A percentile compares a stretch with the other conserved stretches of the same genome.
Evolutionary conservation across 2,329 filamentous ascomycete genomes (phyloP).

Genomic region (Elsinoe perseae): DNA sequence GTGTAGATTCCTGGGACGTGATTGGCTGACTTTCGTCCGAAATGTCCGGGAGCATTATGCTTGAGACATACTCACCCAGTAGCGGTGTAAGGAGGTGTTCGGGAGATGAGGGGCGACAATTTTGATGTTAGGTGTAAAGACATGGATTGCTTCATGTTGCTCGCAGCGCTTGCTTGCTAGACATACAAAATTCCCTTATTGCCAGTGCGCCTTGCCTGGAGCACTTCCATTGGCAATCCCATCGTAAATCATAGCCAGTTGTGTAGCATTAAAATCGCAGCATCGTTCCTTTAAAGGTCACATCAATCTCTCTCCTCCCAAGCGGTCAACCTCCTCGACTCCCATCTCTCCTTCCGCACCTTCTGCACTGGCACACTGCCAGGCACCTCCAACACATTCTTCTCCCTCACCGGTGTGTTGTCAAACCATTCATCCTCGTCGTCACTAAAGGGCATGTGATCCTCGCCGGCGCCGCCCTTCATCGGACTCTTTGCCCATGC

Average conservation of each 20-base stretch:
- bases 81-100: no score
- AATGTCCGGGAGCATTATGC: not conserved
- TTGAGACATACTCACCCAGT: no score
- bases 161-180: not conserved
- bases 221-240: slow-evolving; percentile 1
- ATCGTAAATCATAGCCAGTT: not conserved
- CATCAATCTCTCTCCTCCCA: slow-evolving; percentile 16
- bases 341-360: slow-evolving; percentile 24
- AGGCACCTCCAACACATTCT: slow-evolving; percentile 24
- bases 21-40: not conserved
- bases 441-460: slow-evolving; percentile 23
- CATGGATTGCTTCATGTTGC: not conserved
- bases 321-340: slow-evolving; percentile 28
- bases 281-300: not conserved
- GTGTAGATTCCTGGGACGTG: not conserved
- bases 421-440: slow-evolving; percentile 25
- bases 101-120: not conserved
- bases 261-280: not conserved
- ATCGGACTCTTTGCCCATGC: slow-evolving; percentile 18
- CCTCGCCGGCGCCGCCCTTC: slow-evolving; percentile 16
- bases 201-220: not conserved
- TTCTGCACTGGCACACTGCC: slow-evolving; percentile 31
- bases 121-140: not conserved
- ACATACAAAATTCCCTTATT: not conserved
- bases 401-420: slow-evolving; percentile 24